Evolutionary conservation across 768 basidiomycete species (phyloP).

Genomic region (Lactarius akahatsu): DNA sequence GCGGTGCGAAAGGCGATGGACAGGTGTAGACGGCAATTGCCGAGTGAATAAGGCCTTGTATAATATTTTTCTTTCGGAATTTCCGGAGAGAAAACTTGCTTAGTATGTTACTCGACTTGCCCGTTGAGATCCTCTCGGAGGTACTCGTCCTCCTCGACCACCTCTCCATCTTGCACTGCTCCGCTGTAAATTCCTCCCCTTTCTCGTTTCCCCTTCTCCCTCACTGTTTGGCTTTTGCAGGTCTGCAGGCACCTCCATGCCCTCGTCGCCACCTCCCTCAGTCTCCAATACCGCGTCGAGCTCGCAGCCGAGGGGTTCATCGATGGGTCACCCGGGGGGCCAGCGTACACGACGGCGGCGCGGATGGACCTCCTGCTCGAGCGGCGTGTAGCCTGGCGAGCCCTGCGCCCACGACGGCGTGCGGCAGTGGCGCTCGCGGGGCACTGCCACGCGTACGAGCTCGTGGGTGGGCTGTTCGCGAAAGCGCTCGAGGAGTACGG

Average conservation of each 20-base stretch:
- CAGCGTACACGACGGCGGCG: slow-evolving; percentile 31
- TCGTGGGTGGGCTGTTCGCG: slow-evolving; percentile 59
- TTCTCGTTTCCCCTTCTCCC: no score
- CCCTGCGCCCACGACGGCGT: slow-evolving; percentile 34
- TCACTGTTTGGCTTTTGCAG: slow-evolving; percentile 20
- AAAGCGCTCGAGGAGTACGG: slow-evolving; percentile 20
- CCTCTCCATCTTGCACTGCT: slow-evolving; percentile 4
- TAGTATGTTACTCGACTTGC: slow-evolving; percentile 8
- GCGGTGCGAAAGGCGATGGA: slow-evolving; percentile 15
- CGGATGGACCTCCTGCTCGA: slow-evolving; percentile 38
- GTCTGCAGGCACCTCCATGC: slow-evolving; percentile 31
- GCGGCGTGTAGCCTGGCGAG: slow-evolving; percentile 40
- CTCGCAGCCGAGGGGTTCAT: slow-evolving; percentile 36
- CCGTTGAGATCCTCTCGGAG: slow-evolving; percentile 3
- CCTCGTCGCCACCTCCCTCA: slow-evolving; percentile 30
- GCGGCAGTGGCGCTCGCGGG: slow-evolving; percentile 37
- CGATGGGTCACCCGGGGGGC: slow-evolving; percentile 26
- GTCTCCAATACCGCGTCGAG: slow-evolving; percentile 37
- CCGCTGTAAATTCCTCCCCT: slow-evolving; percentile 1
- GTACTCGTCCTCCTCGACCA: slow-evolving; percentile 11
- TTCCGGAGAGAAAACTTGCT: neutral
- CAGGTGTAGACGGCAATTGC: neutral
- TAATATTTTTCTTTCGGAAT: no score
- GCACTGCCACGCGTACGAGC: slow-evolving; percentile 53
- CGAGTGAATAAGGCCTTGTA: neutral